Base-by-base conservation (phyloP, 2,329 filamentous ascomycete species). In the Aschersonia sp. region DNA sequence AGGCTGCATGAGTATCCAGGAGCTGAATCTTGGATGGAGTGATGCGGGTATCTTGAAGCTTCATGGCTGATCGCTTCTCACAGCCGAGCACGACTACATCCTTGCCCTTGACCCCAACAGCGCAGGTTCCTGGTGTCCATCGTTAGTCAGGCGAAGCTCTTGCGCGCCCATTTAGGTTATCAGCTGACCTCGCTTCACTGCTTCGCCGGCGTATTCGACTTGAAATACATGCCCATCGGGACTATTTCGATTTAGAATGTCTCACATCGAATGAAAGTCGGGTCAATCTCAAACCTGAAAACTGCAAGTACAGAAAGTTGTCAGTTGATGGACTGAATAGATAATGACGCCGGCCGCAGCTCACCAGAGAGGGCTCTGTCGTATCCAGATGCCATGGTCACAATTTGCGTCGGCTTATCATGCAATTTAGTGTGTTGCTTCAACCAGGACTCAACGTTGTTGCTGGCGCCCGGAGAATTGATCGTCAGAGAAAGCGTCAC, bases 161-260 rank as follows among this genome's bases (percentile, higher is more conserved):
- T 7, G 9, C 29, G 9, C 7, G 30, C 9, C 20, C 20, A 31
- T 20, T 44, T 20, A 12, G 40, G 35, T 38, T 38, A 4, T 29
- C 29, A 46, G 41, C 64, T 51, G 72, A 92, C 91, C 92, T 88
- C 92, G 75, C 77, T 98, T 98, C 57, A 98, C 92, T 57, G 92
- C 92, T 73, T 98, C 92, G 57, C 94, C 85, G 49, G 92, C 92
- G 78, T 98, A 98, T 77, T 98, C 92, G 62, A 98, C 92, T 71
- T 98, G 92, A 73, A 98, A 98, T 61, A 98, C 92, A 74, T 98
- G 92, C 70, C 92, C 92, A 72, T 98, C 92, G 62, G 92, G 92
- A 79, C 91, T 97, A 63, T 45, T 50, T 28, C 45, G 45, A n/a
- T 40, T 83, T 67, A 81, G 72, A 58, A 43, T 6, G n/a, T 9